Evolutionary conservation across 2,329 filamentous ascomycete species (phyloP), one percentile per base, ranked within the genome.

Genomic region (Pseudogymnoascus sp.): DNA sequence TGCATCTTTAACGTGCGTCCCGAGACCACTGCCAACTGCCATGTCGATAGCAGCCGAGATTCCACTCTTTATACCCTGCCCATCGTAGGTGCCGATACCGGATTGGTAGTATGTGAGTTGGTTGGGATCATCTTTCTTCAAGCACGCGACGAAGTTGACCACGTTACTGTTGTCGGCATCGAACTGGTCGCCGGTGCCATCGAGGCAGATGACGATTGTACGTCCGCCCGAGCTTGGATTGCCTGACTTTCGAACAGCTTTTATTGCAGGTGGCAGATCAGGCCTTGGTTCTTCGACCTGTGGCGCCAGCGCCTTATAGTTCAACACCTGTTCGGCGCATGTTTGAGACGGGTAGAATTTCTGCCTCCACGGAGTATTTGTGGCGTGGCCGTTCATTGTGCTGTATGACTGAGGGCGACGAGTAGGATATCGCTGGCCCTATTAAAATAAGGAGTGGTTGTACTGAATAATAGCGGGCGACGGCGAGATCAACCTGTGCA

Each of bases 41-140:
- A 77, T 77, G 63, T 78, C 76, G 55, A 78, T 61, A 1, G 70
- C 73, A 14, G 76, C 75, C 0, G 70, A 69, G 16, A 78, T 66
- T 33, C 76, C 76, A 64, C 72, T 73, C 58, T 69, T 71, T 19
- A 78, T 63, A 0, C 76, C 76, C 33, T 72, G 71, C 11, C 71
- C 72, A 64, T 74, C 73, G 62, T 78, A 78, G 8, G 77, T 79
- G 10, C 77, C 77, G 60, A 79, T 78, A 12, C 77, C 77, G n/a
- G 73, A 72, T 66, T 78, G 77, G 61, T 78, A 78, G 68, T 78
- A 77, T 0, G 71, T 73, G 38, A 77, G 63, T 63, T 77, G 75
- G 59, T 65, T 63, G 4, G 73, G 73, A 58, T 73, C 68, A 63
- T 76, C 72, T 65, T 78, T 78, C 68, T 77, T 78, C 43, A 78